Evolutionary conservation across 306 rosid genomes (phyloP).

Genomic region (Ceratonia siliqua): DNA sequence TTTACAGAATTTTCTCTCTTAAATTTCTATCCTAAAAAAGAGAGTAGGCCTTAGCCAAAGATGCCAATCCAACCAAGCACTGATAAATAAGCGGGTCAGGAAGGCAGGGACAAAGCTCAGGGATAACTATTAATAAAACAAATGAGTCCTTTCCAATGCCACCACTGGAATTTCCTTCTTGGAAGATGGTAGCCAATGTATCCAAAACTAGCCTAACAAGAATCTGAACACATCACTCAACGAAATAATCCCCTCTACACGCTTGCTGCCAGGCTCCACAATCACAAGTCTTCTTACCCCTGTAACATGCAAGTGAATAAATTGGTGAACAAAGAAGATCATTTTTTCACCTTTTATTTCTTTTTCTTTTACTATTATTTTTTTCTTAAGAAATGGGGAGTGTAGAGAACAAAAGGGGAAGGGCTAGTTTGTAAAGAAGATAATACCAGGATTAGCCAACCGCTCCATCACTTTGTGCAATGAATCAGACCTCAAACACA

Average conservation of each 20-base stretch:
- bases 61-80: slow-evolving; percentile 33
- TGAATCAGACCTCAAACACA: slow-evolving; percentile 84
- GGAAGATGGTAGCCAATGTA: slow-evolving; percentile 21
- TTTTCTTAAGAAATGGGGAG: not conserved
- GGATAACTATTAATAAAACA: slow-evolving; percentile 33
- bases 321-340: not conserved
- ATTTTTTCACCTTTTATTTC: not conserved
- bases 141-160: slow-evolving; percentile 30
- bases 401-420: not conserved
- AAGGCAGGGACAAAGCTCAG: slow-evolving; percentile 37
- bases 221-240: slow-evolving; percentile 77
- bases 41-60: slow-evolving; percentile 38
- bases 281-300: slow-evolving; percentile 86
- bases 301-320: slow-evolving; percentile 35
- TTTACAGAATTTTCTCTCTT: slow-evolving; percentile 57
- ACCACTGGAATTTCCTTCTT: slow-evolving; percentile 24
- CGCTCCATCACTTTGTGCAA: slow-evolving; percentile 81
- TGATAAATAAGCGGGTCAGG: slow-evolving; percentile 36
- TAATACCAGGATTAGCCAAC: slow-evolving; percentile 70
- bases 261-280: slow-evolving; percentile 93
- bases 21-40: slow-evolving; percentile 48
- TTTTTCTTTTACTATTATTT: not conserved
- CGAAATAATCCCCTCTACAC: slow-evolving; percentile 85
- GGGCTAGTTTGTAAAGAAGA: slow-evolving; percentile 21
- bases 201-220: slow-evolving; percentile 60